phyloP scores from a whole-genome alignment of 106 monocot genomes.

The Acorus gramineus region DNA sequence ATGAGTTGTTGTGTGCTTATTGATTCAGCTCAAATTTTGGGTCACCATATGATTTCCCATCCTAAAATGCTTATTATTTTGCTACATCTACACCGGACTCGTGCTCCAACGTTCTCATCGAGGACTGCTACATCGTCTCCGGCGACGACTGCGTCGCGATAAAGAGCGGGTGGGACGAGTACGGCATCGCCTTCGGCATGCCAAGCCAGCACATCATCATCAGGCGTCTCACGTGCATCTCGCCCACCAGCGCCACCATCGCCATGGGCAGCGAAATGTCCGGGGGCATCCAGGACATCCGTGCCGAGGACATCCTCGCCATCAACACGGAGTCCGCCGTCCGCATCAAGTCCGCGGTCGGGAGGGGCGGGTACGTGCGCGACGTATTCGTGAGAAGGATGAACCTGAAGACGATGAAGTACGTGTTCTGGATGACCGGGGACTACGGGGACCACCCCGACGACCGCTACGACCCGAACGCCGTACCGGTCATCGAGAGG shows the following conservation, averaged over 20 bases:
- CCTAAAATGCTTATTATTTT: background rate
- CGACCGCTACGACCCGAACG: slow-evolving; percentile 16
- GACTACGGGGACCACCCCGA: slow-evolving; percentile 24
- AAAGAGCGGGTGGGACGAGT: slow-evolving; percentile 36
- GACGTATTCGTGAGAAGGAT: slow-evolving; percentile 19
- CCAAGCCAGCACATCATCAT: slow-evolving; percentile 29
- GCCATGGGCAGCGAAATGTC: slow-evolving; percentile 38
- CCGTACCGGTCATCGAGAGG: slow-evolving; percentile 11
- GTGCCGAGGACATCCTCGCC: slow-evolving; percentile 29
- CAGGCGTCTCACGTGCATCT: slow-evolving; percentile 26
- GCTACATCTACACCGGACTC: slow-evolving; percentile 8
- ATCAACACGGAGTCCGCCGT: slow-evolving; percentile 33
- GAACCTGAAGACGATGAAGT: slow-evolving; percentile 30
- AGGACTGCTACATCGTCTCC: slow-evolving; percentile 35
- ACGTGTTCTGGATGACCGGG: slow-evolving; percentile 35
- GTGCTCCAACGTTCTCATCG: slow-evolving; percentile 23
- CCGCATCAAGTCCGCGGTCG: slow-evolving; percentile 22
- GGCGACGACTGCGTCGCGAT: slow-evolving; percentile 31
- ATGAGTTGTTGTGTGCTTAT: too few species aligned
- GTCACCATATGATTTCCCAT: too few species aligned
- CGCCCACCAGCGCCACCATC: slow-evolving; percentile 28
- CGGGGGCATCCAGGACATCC: slow-evolving; percentile 24
- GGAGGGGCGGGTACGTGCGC: slow-evolving; percentile 23
- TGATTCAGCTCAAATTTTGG: too few species aligned
- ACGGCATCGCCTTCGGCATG: slow-evolving; percentile 18